Evolutionary conservation across 2,329 filamentous ascomycete genomes (phyloP), one percentile per base, ranked within the genome.

Genomic region (Juglanconis juglandina): DNA sequence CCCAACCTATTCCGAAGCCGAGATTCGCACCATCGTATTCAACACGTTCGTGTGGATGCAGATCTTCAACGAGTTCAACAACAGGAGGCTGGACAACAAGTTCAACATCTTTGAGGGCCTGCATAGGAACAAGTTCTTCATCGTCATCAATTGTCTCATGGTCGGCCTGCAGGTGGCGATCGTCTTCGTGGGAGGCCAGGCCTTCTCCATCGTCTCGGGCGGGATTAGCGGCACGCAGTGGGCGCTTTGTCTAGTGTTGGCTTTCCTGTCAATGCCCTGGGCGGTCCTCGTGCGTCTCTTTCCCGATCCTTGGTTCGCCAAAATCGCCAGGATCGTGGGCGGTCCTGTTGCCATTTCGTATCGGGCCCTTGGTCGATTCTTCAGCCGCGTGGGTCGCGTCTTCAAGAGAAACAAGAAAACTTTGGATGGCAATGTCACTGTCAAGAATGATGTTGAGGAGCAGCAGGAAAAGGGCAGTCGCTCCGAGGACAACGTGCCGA

Each of bases 41-140:
- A 89, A 89, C 72, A 85, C 82, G 0, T 89, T 87, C 66, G 87
- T 89, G 2, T 89, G 86, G 86, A 85, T 89, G 79, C 87, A 89
- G 67, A 87, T 89, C 63, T 89, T 89, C 76, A 89, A 89, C 71
- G 80, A 87, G 71, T 82, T 87, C 75, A 88, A 88, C 72, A 86
- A 84, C 68, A 80, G 85, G 35, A 83, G 84, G 44, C 75, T 87
- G 0, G 85, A 87, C 67, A 87, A 87, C 71, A 79, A 80, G 62
- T 79, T 87, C 73, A 87, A 87, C 66, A 80, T 87, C 46, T 81
- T 87, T 56, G 80, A 85, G 66, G 83, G 83, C 8, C 70, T 87
- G 3, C 75, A 79, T 62, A 77, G 77, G 56, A 87, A 87, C 68
- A 75, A 72, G 61, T 85, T 84, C 71, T 87, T 87, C 68, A 77